Evolutionary conservation across 108 stramenopile species (phyloP).

Genomic region (Epipyxis sp.): DNA sequence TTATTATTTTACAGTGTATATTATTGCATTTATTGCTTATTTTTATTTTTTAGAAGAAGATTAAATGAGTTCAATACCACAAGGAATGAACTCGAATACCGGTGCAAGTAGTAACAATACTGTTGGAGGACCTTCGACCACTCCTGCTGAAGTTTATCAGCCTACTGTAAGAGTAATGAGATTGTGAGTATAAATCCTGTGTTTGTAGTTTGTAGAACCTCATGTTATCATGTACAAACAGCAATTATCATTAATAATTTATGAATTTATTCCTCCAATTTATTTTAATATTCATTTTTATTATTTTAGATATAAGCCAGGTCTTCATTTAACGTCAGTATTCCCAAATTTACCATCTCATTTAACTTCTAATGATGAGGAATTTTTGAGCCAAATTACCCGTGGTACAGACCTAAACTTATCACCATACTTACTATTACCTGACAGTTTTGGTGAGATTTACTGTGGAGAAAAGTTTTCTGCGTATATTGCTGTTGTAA

Average conservation of each 20-base stretch:
- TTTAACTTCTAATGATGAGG: background rate
- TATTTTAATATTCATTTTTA: background rate
- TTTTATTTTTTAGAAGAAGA: no score
- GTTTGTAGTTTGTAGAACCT: background rate
- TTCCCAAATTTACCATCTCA: background rate
- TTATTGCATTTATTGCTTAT: no score
- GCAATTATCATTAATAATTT: background rate
- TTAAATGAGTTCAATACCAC: no score
- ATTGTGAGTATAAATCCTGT: background rate
- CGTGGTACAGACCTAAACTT: background rate
- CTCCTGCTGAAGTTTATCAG: background rate
- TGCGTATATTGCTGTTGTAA: constrained; percentile 51
- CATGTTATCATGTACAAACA: background rate
- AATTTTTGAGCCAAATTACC: no score
- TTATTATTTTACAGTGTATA: no score
- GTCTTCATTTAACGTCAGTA: background rate
- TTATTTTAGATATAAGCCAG: constrained; percentile 14
- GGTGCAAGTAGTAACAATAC: no score
- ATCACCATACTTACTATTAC: constrained; percentile 28
- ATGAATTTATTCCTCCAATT: background rate
- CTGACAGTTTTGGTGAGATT: constrained; percentile 58
- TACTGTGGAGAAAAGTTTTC: constrained; percentile 55
- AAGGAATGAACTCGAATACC: no score
- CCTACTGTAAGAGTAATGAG: constrained; percentile 19
- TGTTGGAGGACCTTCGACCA: no score